Conservation (phyloP, 2,329 filamentous ascomycete species). For the Aspergillus sp. region DNA sequence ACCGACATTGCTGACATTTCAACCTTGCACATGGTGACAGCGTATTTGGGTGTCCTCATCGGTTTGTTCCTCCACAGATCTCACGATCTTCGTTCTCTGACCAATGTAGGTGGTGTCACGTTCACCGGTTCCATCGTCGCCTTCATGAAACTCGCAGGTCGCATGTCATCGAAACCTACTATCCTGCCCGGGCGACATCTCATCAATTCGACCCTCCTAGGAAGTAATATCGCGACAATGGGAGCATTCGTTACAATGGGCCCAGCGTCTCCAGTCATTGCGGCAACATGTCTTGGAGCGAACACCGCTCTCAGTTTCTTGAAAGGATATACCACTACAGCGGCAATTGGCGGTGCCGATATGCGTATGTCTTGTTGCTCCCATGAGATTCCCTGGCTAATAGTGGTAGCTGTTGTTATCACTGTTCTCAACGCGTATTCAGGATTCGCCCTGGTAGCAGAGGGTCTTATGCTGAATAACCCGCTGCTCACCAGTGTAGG, state of each 20-base stretch:
- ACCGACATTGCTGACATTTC: conserved; percentile 68
- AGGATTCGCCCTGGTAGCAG: conserved; percentile 84
- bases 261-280: conserved; percentile 74
- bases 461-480: conserved; percentile 90
- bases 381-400: conserved; percentile 10
- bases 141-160: conserved; percentile 81
- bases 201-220: conserved; percentile 72
- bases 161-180: conserved; percentile 75
- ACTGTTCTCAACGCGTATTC: conserved; percentile 89
- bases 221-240: conserved; percentile 78
- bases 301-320: conserved; percentile 77
- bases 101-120: conserved; percentile 64
- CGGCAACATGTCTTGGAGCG: conserved; percentile 72
- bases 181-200: conserved; percentile 71
- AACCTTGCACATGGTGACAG: conserved; percentile 79
- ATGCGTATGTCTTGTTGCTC: conserved; percentile 59
- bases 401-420: conserved; percentile 68
- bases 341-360: conserved; percentile 87
- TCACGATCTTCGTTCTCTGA: conserved; percentile 2
- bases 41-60: conserved; percentile 82
- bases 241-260: conserved; percentile 79
- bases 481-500: conserved; percentile 81
- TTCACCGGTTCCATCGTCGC: conserved; percentile 90
- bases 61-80: conserved; percentile 37
- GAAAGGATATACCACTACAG: conserved; percentile 84